phyloP scores from a whole-genome alignment of 2,329 filamentous ascomycete species.

The Fusarium robinianum region DNA sequence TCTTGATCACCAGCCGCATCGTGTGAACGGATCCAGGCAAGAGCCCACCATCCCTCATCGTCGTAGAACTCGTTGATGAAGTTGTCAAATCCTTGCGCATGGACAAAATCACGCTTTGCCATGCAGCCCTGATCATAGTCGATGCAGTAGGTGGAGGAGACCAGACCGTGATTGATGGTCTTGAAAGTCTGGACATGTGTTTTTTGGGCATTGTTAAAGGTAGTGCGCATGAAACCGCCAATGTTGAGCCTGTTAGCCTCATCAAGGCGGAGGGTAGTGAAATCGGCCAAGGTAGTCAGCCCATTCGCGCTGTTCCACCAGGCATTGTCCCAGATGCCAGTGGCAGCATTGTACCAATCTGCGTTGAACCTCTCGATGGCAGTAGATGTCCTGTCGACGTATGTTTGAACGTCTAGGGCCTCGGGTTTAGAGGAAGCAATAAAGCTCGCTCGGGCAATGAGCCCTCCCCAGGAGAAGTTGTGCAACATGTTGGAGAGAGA shows the following conservation, averaged over 20 bases:
- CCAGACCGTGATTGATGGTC: constrained; percentile 43
- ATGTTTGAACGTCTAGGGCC: constrained; percentile 32
- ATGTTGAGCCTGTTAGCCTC: constrained; percentile 47
- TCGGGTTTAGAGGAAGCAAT: constrained; percentile 20
- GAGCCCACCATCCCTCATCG: constrained; percentile 67
- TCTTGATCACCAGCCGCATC: constrained; percentile 56
- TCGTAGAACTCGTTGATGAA: constrained; percentile 62
- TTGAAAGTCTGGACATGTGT: constrained; percentile 46
- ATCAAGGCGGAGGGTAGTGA: constrained; percentile 43
- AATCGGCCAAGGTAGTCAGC: constrained; percentile 65
- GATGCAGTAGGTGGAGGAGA: constrained; percentile 46
- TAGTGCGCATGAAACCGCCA: constrained; percentile 49
- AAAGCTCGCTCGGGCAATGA: constrained; percentile 28
- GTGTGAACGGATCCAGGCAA: constrained; percentile 61
- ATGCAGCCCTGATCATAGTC: constrained; percentile 37
- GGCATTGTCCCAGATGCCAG: constrained; percentile 65
- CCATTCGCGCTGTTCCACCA: constrained; percentile 78
- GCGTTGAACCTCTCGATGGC: constrained; percentile 54
- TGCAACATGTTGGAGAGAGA: constrained; percentile 26
- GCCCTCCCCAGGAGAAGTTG: constrained; percentile 31
- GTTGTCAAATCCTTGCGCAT: constrained; percentile 41
- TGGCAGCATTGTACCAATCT: constrained; percentile 62
- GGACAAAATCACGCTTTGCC: constrained; percentile 42
- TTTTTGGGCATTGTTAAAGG: constrained; percentile 51
- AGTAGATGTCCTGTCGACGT: constrained; percentile 40